Percentiles rank a stretch among this genome's conserved stretches.
These are phyloP conservation scores for Xylona heveae DNA, from an alignment of 495 filamentous ascomycete genomes.

Conservation along the genomic window DNA sequence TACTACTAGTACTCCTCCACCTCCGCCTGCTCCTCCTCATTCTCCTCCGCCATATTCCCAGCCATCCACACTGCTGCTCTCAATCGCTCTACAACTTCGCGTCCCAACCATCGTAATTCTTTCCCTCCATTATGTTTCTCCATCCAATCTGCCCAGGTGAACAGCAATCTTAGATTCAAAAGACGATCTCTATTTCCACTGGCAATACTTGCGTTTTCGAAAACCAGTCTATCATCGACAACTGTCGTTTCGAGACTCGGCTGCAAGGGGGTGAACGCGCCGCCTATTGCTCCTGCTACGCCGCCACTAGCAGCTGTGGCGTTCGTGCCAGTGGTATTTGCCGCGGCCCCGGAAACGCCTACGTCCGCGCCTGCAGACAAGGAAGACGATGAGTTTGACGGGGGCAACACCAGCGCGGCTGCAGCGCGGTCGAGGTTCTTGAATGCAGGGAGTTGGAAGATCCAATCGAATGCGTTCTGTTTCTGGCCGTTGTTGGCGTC, in stretches of 20 bases:
- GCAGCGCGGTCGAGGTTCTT: slow-evolving; percentile 53
- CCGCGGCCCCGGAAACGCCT: slow-evolving; percentile 23
- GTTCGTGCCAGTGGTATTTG: slow-evolving; percentile 17
- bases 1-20: slow-evolving; percentile 22
- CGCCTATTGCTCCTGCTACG: slow-evolving; percentile 14
- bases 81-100: slow-evolving; percentile 15
- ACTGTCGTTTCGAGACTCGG: slow-evolving; percentile 35
- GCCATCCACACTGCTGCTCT: slow-evolving; percentile 17
- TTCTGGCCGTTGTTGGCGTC: slow-evolving; percentile 9
- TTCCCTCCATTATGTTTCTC: slow-evolving; percentile 15
- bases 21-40: slow-evolving; percentile 3
- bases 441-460: slow-evolving; percentile 46
- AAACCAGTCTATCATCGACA: slow-evolving; percentile 55
- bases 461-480: slow-evolving; percentile 44
- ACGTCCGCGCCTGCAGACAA: slow-evolving; percentile 21
- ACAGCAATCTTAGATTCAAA: slow-evolving; percentile 54
- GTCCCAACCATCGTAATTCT: slow-evolving; percentile 17
- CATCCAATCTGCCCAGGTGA: slow-evolving; percentile 51
- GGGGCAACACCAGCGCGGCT: slow-evolving; percentile 47
- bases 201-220: slow-evolving; percentile 37
- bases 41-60: slow-evolving; percentile 12
- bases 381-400: slow-evolving; percentile 10
- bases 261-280: slow-evolving; percentile 1
- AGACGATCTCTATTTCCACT: slow-evolving; percentile 45
- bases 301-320: too few species aligned